These are phyloP conservation scores for Plasmodium vinckei DNA, from an alignment of 169 alveolate genomes.

Conservation along the genomic window DNA sequence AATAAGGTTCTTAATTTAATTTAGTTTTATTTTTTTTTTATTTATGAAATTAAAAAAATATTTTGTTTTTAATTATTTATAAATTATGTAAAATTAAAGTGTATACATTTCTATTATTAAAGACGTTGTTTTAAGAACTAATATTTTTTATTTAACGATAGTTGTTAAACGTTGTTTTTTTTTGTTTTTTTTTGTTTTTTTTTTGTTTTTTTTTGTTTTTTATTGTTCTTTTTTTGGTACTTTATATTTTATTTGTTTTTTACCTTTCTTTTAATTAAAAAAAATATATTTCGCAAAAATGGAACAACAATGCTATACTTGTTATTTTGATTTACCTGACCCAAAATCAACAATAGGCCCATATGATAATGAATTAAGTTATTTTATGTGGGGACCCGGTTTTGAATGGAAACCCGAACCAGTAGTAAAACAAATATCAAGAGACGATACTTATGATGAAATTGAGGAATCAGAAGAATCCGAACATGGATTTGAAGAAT, in stretches of 20 bases:
- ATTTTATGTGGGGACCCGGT: conserved; percentile 86
- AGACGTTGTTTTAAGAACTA: conserved; percentile 2
- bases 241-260: neutral
- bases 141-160: conserved; percentile 3
- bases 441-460: conserved; percentile 68
- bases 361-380: conserved; percentile 79
- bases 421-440: conserved; percentile 34
- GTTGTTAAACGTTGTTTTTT: neutral
- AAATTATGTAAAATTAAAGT: conserved; percentile 5
- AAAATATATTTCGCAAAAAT: conserved; percentile 38
- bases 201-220: neutral
- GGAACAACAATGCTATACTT: conserved; percentile 81
- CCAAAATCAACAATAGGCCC: conserved; percentile 83
- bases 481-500: conserved; percentile 73
- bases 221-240: neutral
- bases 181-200: neutral
- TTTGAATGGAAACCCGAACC: conserved; percentile 85
- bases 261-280: conserved; percentile 2
- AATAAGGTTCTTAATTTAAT: conserved; percentile 14
- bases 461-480: conserved; percentile 75
- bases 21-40: conserved; percentile 7
- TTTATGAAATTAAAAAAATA: conserved; percentile 15
- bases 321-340: conserved; percentile 80
- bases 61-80: conserved; percentile 23
- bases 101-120: conserved; percentile 7